A percentile compares a stretch with the other conserved stretches of the same genome.
Conservation (phyloP, 1,139 yeast species). For the Sugiyamaella grinbergsii region DNA sequence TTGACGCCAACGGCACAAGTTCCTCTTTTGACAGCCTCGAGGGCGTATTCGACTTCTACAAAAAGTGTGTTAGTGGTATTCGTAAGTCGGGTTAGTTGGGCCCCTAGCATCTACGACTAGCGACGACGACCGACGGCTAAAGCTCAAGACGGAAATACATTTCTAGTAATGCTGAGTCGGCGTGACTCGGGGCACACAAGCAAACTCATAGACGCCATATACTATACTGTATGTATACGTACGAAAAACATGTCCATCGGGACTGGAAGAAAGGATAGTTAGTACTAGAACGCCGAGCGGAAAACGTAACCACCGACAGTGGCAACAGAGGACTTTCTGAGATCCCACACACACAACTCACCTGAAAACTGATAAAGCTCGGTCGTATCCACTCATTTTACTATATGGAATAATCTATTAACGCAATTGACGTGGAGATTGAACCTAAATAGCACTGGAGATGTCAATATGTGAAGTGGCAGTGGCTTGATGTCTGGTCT, state of each 20-base stretch:
- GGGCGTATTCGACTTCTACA: slow-evolving; percentile 90
- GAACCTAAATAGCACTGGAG: neutral
- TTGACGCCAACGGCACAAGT: slow-evolving; percentile 97
- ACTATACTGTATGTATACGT: too few relatives aligned
- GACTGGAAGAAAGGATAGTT: slow-evolving; percentile 50
- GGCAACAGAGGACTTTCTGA: neutral
- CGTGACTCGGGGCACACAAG: too few relatives aligned
- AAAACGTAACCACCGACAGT: neutral
- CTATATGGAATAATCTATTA: neutral
- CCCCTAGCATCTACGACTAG: neutral
- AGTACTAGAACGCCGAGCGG: slow-evolving; percentile 21
- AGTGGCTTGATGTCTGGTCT: too few relatives aligned
- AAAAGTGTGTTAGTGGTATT: neutral
- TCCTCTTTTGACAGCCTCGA: slow-evolving; percentile 97
- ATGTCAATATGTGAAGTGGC: neutral
- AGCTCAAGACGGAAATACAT: too few relatives aligned
- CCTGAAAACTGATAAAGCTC: slow-evolving; percentile 98
- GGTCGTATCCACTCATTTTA: slow-evolving; percentile 96
- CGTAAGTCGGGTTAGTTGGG: neutral
- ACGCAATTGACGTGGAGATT: slow-evolving; percentile 2
- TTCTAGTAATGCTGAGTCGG: too few relatives aligned
- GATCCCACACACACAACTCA: slow-evolving; percentile 47
- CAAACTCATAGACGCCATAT: neutral
- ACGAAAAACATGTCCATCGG: slow-evolving; percentile 98
- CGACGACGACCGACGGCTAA: neutral